Conservation (phyloP, 345 rosid species). For the Erucastrum elatum region DNA sequence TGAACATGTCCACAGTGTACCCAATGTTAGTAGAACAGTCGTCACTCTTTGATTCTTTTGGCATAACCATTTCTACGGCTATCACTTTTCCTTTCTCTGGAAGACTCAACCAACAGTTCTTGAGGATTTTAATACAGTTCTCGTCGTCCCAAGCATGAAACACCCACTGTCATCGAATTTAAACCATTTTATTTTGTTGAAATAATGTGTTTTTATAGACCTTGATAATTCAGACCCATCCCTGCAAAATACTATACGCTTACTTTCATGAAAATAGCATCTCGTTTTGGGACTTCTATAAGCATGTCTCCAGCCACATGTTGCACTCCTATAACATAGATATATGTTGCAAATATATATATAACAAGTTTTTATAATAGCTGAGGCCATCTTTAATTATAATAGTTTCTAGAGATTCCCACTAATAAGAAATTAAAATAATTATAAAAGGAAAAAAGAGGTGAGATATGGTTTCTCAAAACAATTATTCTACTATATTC, state of each 20-base stretch:
- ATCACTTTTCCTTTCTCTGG: conserved; percentile 16
- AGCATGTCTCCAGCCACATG: conserved; percentile 88
- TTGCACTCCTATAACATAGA: conserved; percentile 51
- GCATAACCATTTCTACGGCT: neutral
- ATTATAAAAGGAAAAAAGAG: too few relatives aligned
- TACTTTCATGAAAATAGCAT: conserved; percentile 87
- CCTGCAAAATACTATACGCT: neutral
- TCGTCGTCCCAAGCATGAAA: conserved; percentile 37
- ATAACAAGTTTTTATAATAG: too few relatives aligned
- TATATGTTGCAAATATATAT: too few relatives aligned
- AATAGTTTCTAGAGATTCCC: too few relatives aligned
- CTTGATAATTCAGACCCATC: neutral
- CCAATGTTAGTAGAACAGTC: neutral
- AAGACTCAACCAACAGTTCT: conserved; percentile 20
- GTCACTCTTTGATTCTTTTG: neutral
- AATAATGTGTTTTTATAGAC: neutral
- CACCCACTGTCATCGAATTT: conserved; percentile 37
- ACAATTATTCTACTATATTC: too few relatives aligned
- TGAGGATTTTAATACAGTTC: neutral
- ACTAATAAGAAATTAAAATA: too few relatives aligned
- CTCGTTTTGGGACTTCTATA: conserved; percentile 62
- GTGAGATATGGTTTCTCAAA: too few relatives aligned
- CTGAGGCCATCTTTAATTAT: too few relatives aligned
- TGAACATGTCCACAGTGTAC: conserved; percentile 9
- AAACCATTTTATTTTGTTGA: neutral